phyloP scores from a whole-genome alignment of 257 asterid genomes.

The Solanum bulbocastanum region DNA sequence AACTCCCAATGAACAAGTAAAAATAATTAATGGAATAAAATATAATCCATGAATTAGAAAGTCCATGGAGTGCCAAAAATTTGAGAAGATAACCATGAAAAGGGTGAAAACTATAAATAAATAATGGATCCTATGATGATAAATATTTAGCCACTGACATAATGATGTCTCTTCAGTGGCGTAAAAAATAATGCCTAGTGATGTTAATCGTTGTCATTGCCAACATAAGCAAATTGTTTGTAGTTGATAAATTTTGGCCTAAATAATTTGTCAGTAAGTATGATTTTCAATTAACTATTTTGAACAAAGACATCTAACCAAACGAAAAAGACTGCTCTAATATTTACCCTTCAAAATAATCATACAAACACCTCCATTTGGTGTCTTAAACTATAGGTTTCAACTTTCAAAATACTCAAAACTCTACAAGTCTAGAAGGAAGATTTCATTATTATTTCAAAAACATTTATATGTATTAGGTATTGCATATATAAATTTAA shows the following conservation, averaged over 20 bases:
- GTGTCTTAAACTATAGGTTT: background rate
- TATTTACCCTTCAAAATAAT: background rate
- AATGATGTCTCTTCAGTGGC: background rate
- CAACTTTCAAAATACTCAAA: background rate
- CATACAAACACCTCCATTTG: background rate
- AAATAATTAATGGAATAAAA: background rate
- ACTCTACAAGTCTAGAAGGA: background rate
- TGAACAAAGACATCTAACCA: background rate
- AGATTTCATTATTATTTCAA: background rate
- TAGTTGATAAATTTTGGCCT: background rate
- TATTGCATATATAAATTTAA: background rate
- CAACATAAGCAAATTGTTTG: background rate
- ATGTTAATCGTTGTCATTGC: background rate
- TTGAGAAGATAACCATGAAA: background rate
- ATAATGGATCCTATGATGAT: background rate
- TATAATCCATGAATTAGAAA: background rate
- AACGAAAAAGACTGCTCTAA: background rate
- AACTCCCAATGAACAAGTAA: background rate
- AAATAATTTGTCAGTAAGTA: background rate
- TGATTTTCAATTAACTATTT: background rate
- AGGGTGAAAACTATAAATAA: background rate
- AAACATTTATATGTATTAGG: background rate
- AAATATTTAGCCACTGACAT: background rate
- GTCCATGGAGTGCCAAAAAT: background rate
- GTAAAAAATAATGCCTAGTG: background rate